Conservation (phyloP, 257 asterid species). For the Nicotiana paniculata region DNA sequence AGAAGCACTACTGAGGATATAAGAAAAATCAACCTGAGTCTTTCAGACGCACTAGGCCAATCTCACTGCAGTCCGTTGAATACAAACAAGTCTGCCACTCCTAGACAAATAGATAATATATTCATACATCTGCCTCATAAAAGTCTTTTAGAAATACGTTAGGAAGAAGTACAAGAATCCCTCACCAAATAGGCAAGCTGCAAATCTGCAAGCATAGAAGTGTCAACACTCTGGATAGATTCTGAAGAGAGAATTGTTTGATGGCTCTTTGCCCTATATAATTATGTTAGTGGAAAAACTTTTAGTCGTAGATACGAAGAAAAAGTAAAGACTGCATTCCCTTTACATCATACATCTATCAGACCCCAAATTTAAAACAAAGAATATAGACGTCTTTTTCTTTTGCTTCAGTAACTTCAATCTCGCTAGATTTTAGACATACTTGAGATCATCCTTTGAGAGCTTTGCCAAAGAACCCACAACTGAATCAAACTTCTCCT, state of each 20-base stretch:
- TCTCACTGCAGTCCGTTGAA: conserved; percentile 84
- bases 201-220: conserved; percentile 49
- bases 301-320: conserved; percentile 16
- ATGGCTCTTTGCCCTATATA: conserved; percentile 43
- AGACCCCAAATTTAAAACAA: conserved; percentile 2
- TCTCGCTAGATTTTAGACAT: conserved; percentile 18
- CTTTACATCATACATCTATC: conserved; percentile 2
- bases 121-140: conserved; percentile 9
- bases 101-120: conserved; percentile 28
- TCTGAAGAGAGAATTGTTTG: conserved; percentile 40
- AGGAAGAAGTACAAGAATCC: conserved; percentile 6
- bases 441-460: conserved; percentile 64
- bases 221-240: conserved; percentile 32
- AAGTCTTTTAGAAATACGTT: conserved; percentile 4
- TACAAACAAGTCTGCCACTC: conserved; percentile 67
- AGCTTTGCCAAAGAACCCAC: conserved; percentile 67
- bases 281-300: conserved; percentile 12
- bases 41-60: conserved; percentile 61
- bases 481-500: conserved; percentile 77
- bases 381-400: not conserved
- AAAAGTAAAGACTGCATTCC: not conserved
- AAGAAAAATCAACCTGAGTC: conserved; percentile 53
- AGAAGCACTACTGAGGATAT: not conserved
- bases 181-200: conserved; percentile 80
- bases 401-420: not conserved